Conservation (phyloP, 2,329 filamentous ascomycete species). For the Fusarium papillatum region DNA sequence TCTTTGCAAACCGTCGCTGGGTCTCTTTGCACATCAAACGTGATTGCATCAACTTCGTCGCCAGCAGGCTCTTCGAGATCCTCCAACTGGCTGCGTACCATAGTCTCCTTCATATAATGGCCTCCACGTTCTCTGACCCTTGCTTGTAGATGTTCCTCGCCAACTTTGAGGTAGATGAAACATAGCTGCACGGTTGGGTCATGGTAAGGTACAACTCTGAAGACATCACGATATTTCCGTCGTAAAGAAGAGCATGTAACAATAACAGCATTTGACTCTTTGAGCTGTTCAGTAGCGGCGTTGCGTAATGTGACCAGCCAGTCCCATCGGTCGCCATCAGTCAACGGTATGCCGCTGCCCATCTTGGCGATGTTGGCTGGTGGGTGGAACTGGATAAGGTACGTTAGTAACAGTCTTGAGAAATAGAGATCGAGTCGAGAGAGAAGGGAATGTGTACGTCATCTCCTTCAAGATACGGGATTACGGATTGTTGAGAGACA, state of each 20-base stretch:
- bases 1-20: not conserved
- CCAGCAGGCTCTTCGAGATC: slow-evolving; percentile 2
- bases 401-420: not conserved
- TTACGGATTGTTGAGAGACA: not conserved
- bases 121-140: not conserved
- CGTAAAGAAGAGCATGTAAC: slow-evolving; percentile 7
- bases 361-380: not conserved
- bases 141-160: not conserved
- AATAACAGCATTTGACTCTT: slow-evolving; percentile 2
- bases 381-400: not conserved
- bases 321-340: slow-evolving; percentile 9
- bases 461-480: not conserved
- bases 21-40: not conserved
- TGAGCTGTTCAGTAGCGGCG: slow-evolving; percentile 3
- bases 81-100: slow-evolving; percentile 7
- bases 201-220: slow-evolving; percentile 5
- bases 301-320: slow-evolving; percentile 11
- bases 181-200: slow-evolving; percentile 1
- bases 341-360: not conserved
- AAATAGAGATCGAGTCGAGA: not conserved
- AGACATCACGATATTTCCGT: slow-evolving; percentile 14
- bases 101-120: slow-evolving; percentile 14
- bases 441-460: not conserved
- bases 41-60: not conserved
- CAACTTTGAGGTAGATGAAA: slow-evolving; percentile 13